phyloP scores from a whole-genome alignment of 2,329 filamentous ascomycete genomes.

The Monosporascus ibericus region DNA sequence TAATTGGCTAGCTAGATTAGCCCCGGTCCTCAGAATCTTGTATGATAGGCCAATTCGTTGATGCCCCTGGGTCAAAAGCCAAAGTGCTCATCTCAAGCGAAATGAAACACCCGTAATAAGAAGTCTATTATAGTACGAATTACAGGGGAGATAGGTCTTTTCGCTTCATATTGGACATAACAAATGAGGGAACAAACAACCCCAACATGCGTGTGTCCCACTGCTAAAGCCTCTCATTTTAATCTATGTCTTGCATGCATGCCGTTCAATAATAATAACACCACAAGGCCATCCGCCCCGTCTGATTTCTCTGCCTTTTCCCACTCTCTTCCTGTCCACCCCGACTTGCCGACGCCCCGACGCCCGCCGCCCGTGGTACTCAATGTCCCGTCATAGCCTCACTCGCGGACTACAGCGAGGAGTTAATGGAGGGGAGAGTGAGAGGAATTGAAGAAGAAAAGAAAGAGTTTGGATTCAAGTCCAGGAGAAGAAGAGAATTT shows the following conservation, averaged over 20 bases:
- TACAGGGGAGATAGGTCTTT: neutral
- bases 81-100: slow-evolving; percentile 21
- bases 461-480: neutral
- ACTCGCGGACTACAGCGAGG: neutral
- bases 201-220: neutral
- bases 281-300: neutral
- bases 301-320: neutral
- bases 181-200: slow-evolving; percentile 6
- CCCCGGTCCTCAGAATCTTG: neutral
- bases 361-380: neutral
- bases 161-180: neutral
- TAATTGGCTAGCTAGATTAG: neutral
- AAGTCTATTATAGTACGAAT: neutral
- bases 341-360: neutral
- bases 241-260: neutral
- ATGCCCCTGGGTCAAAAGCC: slow-evolving; percentile 13
- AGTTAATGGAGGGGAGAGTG: neutral
- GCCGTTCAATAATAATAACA: neutral
- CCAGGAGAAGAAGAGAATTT: neutral
- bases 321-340: neutral
- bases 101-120: slow-evolving; percentile 14
- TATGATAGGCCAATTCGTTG: slow-evolving; percentile 17
- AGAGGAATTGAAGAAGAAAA: neutral
- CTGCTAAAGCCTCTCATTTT: neutral
- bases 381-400: neutral